phyloP scores from a whole-genome alignment of 2,329 filamentous ascomycete species.

The Fonsecaea multimorphosa region DNA sequence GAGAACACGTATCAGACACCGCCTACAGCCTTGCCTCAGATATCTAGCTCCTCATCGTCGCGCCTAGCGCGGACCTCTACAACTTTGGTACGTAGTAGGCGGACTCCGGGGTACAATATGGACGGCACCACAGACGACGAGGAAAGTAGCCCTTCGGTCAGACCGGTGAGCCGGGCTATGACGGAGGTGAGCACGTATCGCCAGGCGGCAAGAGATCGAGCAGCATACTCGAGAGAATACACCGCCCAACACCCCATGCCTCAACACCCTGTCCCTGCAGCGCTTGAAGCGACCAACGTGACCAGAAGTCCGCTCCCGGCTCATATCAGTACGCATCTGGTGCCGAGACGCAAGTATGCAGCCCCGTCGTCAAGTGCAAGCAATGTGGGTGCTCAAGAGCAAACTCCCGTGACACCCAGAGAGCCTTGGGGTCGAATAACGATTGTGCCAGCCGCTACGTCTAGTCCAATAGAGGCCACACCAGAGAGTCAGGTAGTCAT shows the following conservation, averaged over 20 bases:
- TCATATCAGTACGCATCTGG: slow-evolving; percentile 34
- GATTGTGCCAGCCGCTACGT: slow-evolving; percentile 30
- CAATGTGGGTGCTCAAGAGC: slow-evolving; percentile 21
- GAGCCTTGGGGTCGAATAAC: slow-evolving; percentile 38
- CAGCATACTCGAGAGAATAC: slow-evolving; percentile 42
- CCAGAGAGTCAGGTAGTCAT: slow-evolving; percentile 27
- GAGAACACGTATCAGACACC: slow-evolving; percentile 34
- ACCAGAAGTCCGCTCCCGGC: slow-evolving; percentile 35
- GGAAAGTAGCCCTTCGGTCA: slow-evolving; percentile 43
- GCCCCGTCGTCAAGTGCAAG: slow-evolving; percentile 22
- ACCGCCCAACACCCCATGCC: slow-evolving; percentile 44
- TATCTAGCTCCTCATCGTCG: slow-evolving; percentile 43
- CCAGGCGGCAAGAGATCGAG: slow-evolving; percentile 45
- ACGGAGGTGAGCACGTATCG: slow-evolving; percentile 49
- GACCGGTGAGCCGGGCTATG: slow-evolving; percentile 52
- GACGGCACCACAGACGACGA: slow-evolving; percentile 46
- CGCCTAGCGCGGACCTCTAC: slow-evolving; percentile 51
- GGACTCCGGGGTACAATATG: slow-evolving; percentile 40
- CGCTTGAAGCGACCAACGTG: slow-evolving; percentile 18
- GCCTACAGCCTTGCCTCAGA: slow-evolving; percentile 42
- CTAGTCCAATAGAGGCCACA: slow-evolving; percentile 33
- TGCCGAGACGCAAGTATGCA: slow-evolving; percentile 35
- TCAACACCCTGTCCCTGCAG: slow-evolving; percentile 26
- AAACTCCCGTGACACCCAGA: slow-evolving; percentile 30
- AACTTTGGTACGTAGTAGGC: slow-evolving; percentile 46